Conservation (phyloP, 495 filamentous ascomycete species). For the Aspergillus baeticus region DNA sequence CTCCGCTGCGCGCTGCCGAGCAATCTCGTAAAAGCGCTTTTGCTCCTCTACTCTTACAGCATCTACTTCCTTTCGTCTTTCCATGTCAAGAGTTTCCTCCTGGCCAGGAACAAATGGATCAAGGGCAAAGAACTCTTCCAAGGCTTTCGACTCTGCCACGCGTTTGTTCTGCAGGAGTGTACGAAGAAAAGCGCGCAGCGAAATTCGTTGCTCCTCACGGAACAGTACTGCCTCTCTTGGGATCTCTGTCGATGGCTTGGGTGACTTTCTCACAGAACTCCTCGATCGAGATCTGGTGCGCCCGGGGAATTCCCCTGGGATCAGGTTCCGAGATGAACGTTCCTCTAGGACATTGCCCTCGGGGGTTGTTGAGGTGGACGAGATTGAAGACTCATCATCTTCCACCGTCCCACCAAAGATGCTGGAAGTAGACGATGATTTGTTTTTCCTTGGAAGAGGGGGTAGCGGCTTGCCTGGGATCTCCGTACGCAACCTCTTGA, state of each 20-base stretch:
- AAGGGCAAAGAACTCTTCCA: conserved; percentile 75
- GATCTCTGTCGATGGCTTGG: conserved; percentile 50
- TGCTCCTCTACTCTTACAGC: conserved; percentile 88
- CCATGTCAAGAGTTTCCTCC: conserved; percentile 79
- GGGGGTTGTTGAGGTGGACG: conserved; percentile 65
- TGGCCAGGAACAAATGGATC: conserved; percentile 69
- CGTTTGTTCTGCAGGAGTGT: conserved; percentile 80
- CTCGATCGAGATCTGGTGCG: conserved; percentile 38
- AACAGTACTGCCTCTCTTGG: conserved; percentile 59
- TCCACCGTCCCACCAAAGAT: conserved; percentile 50
- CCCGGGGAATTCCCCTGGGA: conserved; percentile 19
- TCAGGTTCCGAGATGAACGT: conserved; percentile 24
- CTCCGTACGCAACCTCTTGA: conserved; percentile 77
- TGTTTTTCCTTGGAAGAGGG: conserved; percentile 86
- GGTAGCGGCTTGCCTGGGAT: conserved; percentile 90
- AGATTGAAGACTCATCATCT: conserved; percentile 73
- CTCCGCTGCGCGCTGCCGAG: conserved; percentile 82
- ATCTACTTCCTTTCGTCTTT: conserved; percentile 77
- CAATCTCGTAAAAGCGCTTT: conserved; percentile 91
- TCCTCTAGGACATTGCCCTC: conserved; percentile 22
- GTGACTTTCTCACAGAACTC: conserved; percentile 36
- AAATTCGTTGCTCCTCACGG: conserved; percentile 89
- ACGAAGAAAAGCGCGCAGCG: conserved; percentile 84
- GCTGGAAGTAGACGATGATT: conserved; percentile 62
- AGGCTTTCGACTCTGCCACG: conserved; percentile 74